Evolutionary conservation across 2,329 filamentous ascomycete species (phyloP).

Genomic region (Stagonosporopsis chrysanthemi): DNA sequence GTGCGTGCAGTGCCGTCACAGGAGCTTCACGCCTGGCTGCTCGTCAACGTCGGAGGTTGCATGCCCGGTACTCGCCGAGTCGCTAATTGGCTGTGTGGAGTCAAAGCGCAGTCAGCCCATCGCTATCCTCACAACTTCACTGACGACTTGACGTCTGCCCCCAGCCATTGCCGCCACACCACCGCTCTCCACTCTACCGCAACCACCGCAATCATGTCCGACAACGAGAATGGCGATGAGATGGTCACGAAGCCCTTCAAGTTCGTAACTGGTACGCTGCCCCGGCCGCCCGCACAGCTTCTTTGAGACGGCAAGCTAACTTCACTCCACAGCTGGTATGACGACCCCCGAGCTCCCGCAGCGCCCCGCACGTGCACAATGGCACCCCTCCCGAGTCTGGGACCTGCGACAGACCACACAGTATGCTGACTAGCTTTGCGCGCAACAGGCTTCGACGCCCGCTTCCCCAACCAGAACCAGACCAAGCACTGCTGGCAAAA

Average conservation of each 20-base stretch:
- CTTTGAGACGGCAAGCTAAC: constrained; percentile 40
- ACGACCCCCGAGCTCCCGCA: constrained; percentile 24
- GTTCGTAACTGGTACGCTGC: constrained; percentile 92
- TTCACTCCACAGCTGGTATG: constrained; percentile 50
- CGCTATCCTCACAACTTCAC: constrained; percentile 40
- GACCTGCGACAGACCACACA: constrained; percentile 2
- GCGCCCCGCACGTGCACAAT: constrained; percentile 15
- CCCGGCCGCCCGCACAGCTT: constrained; percentile 20
- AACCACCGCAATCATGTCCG: constrained; percentile 78
- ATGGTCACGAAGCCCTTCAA: constrained; percentile 99
- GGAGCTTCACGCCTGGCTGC: constrained; percentile 30
- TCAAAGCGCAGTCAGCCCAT: constrained; percentile 48
- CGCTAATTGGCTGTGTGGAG: constrained; percentile 43
- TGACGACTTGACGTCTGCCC: constrained; percentile 37
- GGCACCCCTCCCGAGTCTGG: background rate
- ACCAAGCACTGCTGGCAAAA: constrained; percentile 99
- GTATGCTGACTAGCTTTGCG: constrained; percentile 34
- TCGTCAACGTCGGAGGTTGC: constrained; percentile 31
- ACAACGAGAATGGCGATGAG: constrained; percentile 67
- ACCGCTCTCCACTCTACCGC: constrained; percentile 25
- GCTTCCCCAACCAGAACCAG: constrained; percentile 98
- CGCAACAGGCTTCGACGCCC: constrained; percentile 88
- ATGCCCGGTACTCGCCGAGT: constrained; percentile 41
- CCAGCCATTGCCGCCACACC: constrained; percentile 43
- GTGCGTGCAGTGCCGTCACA: constrained; percentile 42